phyloP scores from a whole-genome alignment of 169 alveolate genomes.

The Eimeria praecox region DNA sequence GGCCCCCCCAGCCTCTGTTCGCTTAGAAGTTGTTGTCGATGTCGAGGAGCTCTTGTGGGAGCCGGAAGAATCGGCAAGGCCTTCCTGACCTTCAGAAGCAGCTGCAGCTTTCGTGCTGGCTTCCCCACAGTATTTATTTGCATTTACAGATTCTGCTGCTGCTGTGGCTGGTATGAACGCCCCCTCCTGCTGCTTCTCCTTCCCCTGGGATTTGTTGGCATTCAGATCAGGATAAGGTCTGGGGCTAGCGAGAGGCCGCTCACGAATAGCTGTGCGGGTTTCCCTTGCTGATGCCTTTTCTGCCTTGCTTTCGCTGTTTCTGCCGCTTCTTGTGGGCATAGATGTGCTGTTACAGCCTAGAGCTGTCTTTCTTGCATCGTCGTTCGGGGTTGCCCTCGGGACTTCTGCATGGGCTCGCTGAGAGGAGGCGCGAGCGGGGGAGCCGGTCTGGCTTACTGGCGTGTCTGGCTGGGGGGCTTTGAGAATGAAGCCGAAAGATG shows the following conservation, averaged over 20 bases:
- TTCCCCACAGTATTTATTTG: not conserved
- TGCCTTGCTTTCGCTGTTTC: not conserved
- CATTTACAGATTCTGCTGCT: not conserved
- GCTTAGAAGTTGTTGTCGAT: not conserved
- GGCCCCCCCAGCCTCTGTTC: not conserved
- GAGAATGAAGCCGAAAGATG: not conserved
- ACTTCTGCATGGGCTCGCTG: not conserved
- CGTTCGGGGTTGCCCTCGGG: not conserved
- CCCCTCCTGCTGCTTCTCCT: not conserved
- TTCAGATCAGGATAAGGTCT: not conserved
- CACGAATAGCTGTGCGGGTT: not conserved
- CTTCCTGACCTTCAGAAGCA: constrained; percentile 17
- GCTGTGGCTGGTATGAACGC: not conserved
- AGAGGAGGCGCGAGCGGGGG: not conserved
- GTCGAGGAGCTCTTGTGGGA: not conserved
- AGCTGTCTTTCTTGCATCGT: not conserved
- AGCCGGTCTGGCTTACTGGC: not conserved
- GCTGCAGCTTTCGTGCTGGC: not conserved
- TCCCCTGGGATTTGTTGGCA: not conserved
- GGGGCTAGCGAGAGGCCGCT: not conserved
- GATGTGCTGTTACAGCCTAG: not conserved
- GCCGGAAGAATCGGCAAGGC: not conserved
- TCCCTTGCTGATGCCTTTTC: not conserved
- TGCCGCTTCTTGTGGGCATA: not conserved
- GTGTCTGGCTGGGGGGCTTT: not conserved